Conservation (phyloP, 2,329 filamentous ascomycete genomes). For the Cucurbitaria berberidis region DNA sequence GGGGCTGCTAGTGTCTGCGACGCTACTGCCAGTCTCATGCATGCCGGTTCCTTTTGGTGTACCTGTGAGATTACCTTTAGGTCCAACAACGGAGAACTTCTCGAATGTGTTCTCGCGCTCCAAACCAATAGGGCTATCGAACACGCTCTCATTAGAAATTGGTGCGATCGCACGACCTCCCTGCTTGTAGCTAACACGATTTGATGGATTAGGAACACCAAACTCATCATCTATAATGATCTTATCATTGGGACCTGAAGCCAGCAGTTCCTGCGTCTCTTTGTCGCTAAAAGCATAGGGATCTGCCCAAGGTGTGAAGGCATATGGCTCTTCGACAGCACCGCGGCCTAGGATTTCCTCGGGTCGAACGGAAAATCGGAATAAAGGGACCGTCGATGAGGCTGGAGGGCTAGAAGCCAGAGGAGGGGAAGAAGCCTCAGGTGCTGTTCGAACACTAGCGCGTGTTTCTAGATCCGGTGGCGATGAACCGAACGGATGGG, state of each 20-base stretch:
- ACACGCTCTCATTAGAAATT: slow-evolving; percentile 1
- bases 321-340: slow-evolving; percentile 19
- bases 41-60: slow-evolving; percentile 46
- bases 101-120: slow-evolving; percentile 45
- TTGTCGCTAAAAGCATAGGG: slow-evolving; percentile 40
- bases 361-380: slow-evolving; percentile 9
- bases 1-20: slow-evolving; percentile 47
- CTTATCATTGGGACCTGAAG: slow-evolving; percentile 46
- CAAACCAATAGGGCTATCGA: slow-evolving; percentile 4
- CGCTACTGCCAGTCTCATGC: slow-evolving; percentile 48
- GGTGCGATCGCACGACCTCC: neutral
- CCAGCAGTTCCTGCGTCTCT: slow-evolving; percentile 42
- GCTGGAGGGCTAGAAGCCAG: slow-evolving; percentile 16
- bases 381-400: slow-evolving; percentile 25
- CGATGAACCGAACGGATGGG: slow-evolving; percentile 39
- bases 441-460: slow-evolving; percentile 11
- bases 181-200: slow-evolving; percentile 2
- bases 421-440: slow-evolving; percentile 9
- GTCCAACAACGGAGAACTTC: slow-evolving; percentile 42
- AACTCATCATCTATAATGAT: slow-evolving; percentile 35
- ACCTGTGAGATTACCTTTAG: slow-evolving; percentile 47
- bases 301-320: slow-evolving; percentile 24
- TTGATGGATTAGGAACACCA: neutral
- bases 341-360: neutral
- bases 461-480: slow-evolving; percentile 27